Conservation (phyloP, 2,329 filamentous ascomycete species). For the Elsinoe fawcettii region DNA sequence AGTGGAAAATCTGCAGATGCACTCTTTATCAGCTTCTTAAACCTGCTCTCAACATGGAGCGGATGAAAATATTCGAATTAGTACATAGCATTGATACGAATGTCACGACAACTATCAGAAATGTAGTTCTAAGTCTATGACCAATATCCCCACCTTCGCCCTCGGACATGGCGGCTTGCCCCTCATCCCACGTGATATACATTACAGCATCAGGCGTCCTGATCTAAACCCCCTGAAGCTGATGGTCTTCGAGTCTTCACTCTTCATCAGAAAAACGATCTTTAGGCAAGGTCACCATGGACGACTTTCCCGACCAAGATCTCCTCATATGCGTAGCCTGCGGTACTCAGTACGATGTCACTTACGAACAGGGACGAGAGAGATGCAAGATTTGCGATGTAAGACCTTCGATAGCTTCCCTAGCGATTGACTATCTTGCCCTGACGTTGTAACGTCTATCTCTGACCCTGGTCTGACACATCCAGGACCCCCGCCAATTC, state of each 20-base stretch:
- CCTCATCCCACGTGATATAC: not conserved
- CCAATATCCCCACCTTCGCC: not conserved
- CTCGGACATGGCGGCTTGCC: not conserved
- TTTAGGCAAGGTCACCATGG: too few relatives aligned
- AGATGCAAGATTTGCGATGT: conserved; percentile 68
- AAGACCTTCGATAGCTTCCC: conserved; percentile 23
- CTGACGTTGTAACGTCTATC: not conserved
- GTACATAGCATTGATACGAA: not conserved
- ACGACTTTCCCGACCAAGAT: conserved; percentile 23
- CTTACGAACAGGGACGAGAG: conserved; percentile 41
- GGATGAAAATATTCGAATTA: not conserved
- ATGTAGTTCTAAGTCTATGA: not conserved
- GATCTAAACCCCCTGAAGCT: not conserved
- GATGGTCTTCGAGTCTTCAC: too few relatives aligned
- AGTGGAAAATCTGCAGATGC: not conserved
- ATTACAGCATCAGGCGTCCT: not conserved
- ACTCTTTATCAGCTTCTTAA: not conserved
- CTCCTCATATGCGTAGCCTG: conserved; percentile 59
- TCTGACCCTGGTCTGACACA: conserved; percentile 14
- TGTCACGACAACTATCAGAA: not conserved
- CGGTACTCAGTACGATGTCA: conserved; percentile 59
- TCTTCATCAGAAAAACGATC: too few relatives aligned
- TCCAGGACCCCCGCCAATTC: conserved; percentile 57
- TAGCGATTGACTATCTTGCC: not conserved
- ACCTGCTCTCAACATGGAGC: not conserved